These are phyloP conservation scores for Suhomyces prunicola DNA, from an alignment of 805 yeast species.

Conservation along the genomic window DNA sequence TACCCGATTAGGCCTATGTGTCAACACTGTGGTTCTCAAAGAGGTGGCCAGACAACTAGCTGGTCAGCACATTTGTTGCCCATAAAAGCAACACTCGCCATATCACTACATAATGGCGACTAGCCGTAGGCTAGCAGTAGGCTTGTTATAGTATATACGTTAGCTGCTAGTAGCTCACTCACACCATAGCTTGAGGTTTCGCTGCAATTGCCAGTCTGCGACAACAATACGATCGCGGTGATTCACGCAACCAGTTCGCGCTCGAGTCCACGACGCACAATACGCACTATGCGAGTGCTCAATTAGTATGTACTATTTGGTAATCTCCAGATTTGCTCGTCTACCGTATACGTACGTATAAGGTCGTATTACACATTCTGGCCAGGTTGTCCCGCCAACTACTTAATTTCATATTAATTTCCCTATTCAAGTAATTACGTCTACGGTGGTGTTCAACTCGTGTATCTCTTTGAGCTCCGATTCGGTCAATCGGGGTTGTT, in stretches of 20 bases:
- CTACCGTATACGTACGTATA: background rate
- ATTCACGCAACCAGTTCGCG: background rate
- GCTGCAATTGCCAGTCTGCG: background rate
- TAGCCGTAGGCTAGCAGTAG: too few relatives aligned
- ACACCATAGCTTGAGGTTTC: background rate
- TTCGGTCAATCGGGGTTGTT: slow-evolving; percentile 1
- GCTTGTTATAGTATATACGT: background rate
- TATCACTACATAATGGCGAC: too few relatives aligned
- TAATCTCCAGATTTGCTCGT: background rate
- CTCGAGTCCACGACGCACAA: background rate
- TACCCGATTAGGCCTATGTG: background rate
- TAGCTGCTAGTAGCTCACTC: background rate
- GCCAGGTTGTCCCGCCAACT: background rate
- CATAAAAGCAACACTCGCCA: too few relatives aligned
- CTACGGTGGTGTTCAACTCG: slow-evolving; percentile 2
- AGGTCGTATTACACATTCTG: background rate
- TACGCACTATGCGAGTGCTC: background rate
- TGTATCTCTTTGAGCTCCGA: slow-evolving; percentile 8
- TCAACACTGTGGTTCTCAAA: background rate
- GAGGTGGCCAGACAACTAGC: background rate
- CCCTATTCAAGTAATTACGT: background rate
- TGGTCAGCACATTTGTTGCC: background rate
- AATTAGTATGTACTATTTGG: background rate
- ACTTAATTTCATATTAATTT: background rate
- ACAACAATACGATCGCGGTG: background rate